A percentile compares a stretch with the other conserved stretches of the same genome.
Conservation (phyloP, 441 rosid genomes). For the Adansonia madagascariensis region DNA sequence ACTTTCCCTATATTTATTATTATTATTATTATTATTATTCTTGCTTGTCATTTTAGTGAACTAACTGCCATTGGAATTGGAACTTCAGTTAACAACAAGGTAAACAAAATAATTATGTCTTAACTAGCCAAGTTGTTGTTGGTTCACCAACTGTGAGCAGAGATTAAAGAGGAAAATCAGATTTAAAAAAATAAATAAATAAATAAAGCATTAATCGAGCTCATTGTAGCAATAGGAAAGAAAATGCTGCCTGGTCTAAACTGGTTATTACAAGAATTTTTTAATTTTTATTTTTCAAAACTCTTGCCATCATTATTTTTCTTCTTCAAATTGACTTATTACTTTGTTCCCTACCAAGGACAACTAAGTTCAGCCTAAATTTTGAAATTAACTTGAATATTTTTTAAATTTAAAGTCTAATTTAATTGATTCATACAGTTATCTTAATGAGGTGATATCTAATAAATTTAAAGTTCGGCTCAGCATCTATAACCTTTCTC, state of each 20-base stretch:
- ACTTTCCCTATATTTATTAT: neutral
- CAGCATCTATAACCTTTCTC: too few species aligned
- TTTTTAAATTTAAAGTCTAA: too few species aligned
- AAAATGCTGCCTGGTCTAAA: slow-evolving; percentile 4
- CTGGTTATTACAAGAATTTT: neutral
- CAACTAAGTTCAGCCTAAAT: neutral
- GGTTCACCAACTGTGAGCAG: neutral
- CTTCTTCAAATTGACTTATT: neutral
- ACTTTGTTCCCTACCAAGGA: neutral
- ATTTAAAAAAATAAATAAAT: too few species aligned
- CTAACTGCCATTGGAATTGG: slow-evolving; percentile 27
- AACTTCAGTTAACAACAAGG: neutral
- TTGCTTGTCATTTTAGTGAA: slow-evolving; percentile 41
- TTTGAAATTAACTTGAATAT: neutral
- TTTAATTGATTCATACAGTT: too few species aligned
- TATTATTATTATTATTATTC: slow-evolving; percentile 19
- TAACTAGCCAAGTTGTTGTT: neutral
- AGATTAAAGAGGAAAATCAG: neutral
- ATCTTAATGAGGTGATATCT: too few species aligned
- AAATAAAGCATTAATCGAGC: neutral
- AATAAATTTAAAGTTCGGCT: too few species aligned
- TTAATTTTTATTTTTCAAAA: neutral
- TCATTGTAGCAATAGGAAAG: neutral
- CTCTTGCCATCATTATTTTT: neutral
- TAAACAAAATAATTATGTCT: neutral